phyloP scores from a whole-genome alignment of 2,329 filamentous ascomycete species.

The Botrytis elliptica region DNA sequence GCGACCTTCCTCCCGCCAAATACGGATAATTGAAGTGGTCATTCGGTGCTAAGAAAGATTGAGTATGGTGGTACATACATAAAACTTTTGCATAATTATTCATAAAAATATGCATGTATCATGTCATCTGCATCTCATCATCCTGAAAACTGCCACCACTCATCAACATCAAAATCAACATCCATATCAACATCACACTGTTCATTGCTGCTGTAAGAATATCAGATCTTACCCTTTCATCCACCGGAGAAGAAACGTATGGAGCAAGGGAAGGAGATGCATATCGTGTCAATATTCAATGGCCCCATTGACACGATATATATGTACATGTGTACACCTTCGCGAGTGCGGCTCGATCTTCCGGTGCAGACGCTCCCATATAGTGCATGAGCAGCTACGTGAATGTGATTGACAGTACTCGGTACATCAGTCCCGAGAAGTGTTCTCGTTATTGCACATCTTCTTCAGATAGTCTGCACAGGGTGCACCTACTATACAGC shows the following conservation, averaged over 20 bases:
- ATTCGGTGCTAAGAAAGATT: constrained; percentile 7
- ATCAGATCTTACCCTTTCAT: neutral
- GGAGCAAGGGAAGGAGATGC: neutral
- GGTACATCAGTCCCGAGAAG: neutral
- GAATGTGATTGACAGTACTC: neutral
- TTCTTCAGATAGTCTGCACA: neutral
- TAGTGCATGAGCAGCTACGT: neutral
- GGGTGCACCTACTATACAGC: constrained; percentile 15
- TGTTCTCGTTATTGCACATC: constrained; percentile 1
- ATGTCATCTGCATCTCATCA: neutral
- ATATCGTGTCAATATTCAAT: neutral
- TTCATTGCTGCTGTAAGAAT: neutral
- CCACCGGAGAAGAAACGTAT: neutral
- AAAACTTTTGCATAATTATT: neutral
- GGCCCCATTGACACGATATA: neutral
- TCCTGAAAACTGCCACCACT: neutral
- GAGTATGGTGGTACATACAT: neutral
- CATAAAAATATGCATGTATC: neutral
- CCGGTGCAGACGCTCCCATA: neutral
- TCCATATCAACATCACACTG: neutral
- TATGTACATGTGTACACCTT: neutral
- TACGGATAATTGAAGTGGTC: constrained; percentile 4
- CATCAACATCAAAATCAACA: neutral
- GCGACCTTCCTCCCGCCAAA: constrained; percentile 15
- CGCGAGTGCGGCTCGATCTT: constrained; percentile 5